A percentile compares a stretch with the other conserved stretches of the same genome.
Conservation (phyloP, 1,284 basidiomycete species). For the Pseudozyma pruni region DNA sequence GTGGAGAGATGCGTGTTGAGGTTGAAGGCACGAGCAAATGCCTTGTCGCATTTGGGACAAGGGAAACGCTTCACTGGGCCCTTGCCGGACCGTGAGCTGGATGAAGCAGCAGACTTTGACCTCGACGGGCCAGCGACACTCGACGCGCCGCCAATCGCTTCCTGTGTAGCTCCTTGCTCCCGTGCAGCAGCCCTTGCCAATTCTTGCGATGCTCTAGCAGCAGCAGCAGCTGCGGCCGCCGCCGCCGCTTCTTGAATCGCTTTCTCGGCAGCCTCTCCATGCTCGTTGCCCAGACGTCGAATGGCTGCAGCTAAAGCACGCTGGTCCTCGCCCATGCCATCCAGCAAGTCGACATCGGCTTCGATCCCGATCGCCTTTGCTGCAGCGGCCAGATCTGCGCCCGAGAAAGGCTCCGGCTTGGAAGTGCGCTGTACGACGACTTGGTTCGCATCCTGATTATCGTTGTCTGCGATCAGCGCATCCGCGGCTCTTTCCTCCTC, state of each 20-base stretch:
- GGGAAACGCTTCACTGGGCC: constrained; percentile 57
- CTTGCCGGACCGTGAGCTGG: constrained; percentile 6
- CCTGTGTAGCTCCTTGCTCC: constrained; percentile 8
- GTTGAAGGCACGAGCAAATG: constrained; percentile 89
- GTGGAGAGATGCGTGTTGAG: constrained; percentile 89
- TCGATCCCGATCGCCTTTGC: constrained; percentile 55
- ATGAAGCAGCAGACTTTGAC: constrained; percentile 7
- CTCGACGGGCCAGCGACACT: constrained; percentile 5
- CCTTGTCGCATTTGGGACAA: constrained; percentile 70
- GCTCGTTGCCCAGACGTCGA: constrained; percentile 41
- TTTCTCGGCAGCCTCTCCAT: constrained; percentile 38
- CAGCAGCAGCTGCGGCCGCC: constrained; percentile 29
- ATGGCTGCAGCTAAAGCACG: constrained; percentile 52
- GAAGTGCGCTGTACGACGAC: neutral
- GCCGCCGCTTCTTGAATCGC: constrained; percentile 48
- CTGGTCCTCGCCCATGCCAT: constrained; percentile 46
- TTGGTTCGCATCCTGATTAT: neutral
- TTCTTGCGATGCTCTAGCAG: constrained; percentile 39
- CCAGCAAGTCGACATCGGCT: constrained; percentile 43
- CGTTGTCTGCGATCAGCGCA: constrained; percentile 31
- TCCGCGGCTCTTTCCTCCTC: constrained; percentile 45
- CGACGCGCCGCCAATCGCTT: neutral
- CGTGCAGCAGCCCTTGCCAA: constrained; percentile 33
- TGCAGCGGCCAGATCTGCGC: constrained; percentile 46
- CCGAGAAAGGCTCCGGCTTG: constrained; percentile 22